Conservation (phyloP, 352 stramenopile species). For the Pythium aristosporum region DNA sequence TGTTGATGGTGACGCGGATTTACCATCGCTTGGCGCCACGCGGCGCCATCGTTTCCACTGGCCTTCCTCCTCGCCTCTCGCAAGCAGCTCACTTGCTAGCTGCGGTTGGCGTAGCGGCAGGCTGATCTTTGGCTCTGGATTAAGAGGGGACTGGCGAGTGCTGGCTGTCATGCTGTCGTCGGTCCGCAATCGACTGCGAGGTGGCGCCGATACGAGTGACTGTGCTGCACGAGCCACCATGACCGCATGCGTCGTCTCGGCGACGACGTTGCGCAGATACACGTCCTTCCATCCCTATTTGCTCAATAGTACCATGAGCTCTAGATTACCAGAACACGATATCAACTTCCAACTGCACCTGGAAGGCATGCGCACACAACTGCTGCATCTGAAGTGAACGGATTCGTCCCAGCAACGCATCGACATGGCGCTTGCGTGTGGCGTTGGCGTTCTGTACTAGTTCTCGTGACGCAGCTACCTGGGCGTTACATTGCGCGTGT, state of each 20-base stretch:
- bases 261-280: constrained; percentile 45
- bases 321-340: not conserved
- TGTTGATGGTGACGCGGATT: not conserved
- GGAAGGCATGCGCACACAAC: constrained; percentile 11
- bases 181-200: not conserved
- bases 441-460: not conserved
- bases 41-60: constrained; percentile 40
- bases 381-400: not conserved
- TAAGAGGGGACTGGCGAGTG: not conserved
- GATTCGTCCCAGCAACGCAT: constrained; percentile 1
- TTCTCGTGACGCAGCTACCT: not conserved
- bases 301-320: not conserved
- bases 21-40: constrained; percentile 14
- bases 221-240: constrained; percentile 42
- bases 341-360: constrained; percentile 2
- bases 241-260: constrained; percentile 59
- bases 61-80: constrained; percentile 8
- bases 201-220: not conserved
- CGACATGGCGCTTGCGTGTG: not conserved
- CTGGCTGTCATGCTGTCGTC: not conserved
- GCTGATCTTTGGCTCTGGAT: not conserved
- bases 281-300: constrained; percentile 52
- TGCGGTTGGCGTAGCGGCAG: not conserved
- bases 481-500: not conserved
- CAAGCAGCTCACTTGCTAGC: not conserved